Conservation (phyloP, 2,329 filamentous ascomycete genomes). For the Biscogniauxia mediterranea region DNA sequence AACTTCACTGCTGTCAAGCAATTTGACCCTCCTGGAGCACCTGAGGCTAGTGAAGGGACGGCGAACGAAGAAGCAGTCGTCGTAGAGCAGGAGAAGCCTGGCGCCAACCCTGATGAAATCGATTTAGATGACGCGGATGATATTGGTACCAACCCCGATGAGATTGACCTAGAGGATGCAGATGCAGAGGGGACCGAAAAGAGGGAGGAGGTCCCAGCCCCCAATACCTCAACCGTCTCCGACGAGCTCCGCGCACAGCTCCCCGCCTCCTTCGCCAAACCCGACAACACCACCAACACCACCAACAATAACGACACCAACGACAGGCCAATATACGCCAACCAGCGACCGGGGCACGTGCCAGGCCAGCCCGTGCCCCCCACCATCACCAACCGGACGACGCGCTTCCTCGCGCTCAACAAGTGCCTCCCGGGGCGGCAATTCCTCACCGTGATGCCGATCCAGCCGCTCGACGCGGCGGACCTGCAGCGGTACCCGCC, state of each 20-base stretch:
- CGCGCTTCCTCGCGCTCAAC: slow-evolving; percentile 85
- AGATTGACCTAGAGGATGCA: slow-evolving; percentile 62
- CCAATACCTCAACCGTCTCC: slow-evolving; percentile 44
- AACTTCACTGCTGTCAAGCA: slow-evolving; percentile 72
- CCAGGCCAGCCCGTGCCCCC: slow-evolving; percentile 65
- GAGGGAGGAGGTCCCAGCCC: slow-evolving; percentile 10
- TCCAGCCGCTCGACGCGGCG: slow-evolving; percentile 47
- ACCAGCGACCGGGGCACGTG: slow-evolving; percentile 32
- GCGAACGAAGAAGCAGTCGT: slow-evolving; percentile 4
- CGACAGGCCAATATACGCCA: too few species aligned
- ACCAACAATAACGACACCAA: slow-evolving; percentile 19
- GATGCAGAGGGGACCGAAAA: slow-evolving; percentile 21
- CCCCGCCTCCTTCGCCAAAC: slow-evolving; percentile 67
- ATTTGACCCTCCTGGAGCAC: slow-evolving; percentile 40
- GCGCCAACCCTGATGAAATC: slow-evolving; percentile 65
- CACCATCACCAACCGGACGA: slow-evolving; percentile 73
- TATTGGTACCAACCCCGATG: slow-evolving; percentile 58
- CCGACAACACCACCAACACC: slow-evolving; percentile 29
- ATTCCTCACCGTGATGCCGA: slow-evolving; percentile 76
- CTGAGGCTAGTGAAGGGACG: slow-evolving; percentile 7
- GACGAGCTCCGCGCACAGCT: slow-evolving; percentile 70
- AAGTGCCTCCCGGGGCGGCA: slow-evolving; percentile 80
- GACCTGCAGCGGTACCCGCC: slow-evolving; percentile 21
- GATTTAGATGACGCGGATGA: slow-evolving; percentile 64
- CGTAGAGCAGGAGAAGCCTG: neutral